phyloP scores from a whole-genome alignment of 768 basidiomycete species.

The Leccinum incarnatum region DNA sequence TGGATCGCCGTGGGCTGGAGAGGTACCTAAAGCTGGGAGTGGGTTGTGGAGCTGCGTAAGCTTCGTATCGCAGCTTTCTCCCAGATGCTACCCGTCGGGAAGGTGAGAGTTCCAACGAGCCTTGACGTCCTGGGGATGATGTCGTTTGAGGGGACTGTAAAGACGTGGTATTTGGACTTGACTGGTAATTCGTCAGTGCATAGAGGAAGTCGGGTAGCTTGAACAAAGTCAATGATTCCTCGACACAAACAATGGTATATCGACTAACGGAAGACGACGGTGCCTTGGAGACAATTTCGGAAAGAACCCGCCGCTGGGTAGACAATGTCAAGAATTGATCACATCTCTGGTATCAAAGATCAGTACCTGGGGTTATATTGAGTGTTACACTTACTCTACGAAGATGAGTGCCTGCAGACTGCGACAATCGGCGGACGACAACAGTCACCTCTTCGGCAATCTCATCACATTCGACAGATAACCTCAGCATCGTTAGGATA shows the following conservation, averaged over 20 bases:
- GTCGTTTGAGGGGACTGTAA: conserved; percentile 9
- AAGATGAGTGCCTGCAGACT: conserved; percentile 52
- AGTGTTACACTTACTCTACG: conserved; percentile 44
- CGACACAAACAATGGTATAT: conserved; percentile 1
- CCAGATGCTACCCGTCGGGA: conserved; percentile 31
- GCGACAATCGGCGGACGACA: conserved; percentile 42
- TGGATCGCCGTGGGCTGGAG: conserved; percentile 30
- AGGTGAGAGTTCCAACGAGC: conserved; percentile 17
- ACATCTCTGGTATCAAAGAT: conserved; percentile 52
- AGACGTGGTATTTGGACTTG: conserved; percentile 1
- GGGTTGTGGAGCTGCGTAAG: conserved; percentile 63
- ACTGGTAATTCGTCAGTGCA: conserved; percentile 42
- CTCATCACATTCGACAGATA: conserved; percentile 56
- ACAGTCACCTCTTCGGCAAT: conserved; percentile 45
- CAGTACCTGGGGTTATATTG: not conserved
- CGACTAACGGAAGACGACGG: conserved; percentile 54
- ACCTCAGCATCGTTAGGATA: conserved; percentile 67
- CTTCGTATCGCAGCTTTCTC: conserved; percentile 61
- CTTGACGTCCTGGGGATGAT: conserved; percentile 17
- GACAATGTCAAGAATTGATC: conserved; percentile 59
- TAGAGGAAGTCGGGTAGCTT: conserved; percentile 73
- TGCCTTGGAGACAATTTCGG: conserved; percentile 46
- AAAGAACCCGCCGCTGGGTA: conserved; percentile 43
- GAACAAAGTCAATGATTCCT: conserved; percentile 4
- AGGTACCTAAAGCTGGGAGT: conserved; percentile 42